phyloP scores from a whole-genome alignment of 805 yeast species.

The Candida gorgasii region DNA sequence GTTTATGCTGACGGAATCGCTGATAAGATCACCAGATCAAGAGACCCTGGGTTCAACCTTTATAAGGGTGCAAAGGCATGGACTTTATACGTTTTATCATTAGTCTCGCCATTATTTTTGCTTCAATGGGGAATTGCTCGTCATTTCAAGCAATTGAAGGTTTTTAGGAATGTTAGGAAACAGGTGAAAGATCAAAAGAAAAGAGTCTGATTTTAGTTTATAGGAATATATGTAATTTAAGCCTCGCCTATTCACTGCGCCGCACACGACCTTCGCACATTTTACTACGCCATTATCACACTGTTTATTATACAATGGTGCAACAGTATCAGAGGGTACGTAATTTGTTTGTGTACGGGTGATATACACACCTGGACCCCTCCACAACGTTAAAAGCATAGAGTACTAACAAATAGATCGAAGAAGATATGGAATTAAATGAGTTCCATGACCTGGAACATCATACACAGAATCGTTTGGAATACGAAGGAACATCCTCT shows the following conservation, averaged over 20 bases:
- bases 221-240: not conserved
- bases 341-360: too few relatives aligned
- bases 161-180: conserved; percentile 20
- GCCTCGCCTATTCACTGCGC: not conserved
- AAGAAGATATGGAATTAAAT: conserved; percentile 10
- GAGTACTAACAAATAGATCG: conserved; percentile 10
- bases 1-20: conserved; percentile 29
- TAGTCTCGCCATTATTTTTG: conserved; percentile 28
- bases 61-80: conserved; percentile 28
- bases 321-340: conserved; percentile 6
- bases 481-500: conserved; percentile 14
- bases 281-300: conserved; percentile 2
- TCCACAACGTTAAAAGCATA: not conserved
- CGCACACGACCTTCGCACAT: conserved; percentile 3
- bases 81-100: conserved; percentile 17
- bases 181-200: conserved; percentile 9
- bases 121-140: conserved; percentile 20
- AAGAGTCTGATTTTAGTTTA: too few relatives aligned
- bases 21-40: conserved; percentile 16
- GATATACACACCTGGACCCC: not conserved
- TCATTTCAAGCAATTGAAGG: conserved; percentile 28
- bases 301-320: conserved; percentile 2
- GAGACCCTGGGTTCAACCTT: conserved; percentile 29
- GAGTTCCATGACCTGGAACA: conserved; percentile 1
- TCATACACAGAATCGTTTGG: not conserved